These are phyloP conservation scores for Rugonectria rugulosa DNA, from an alignment of 2,329 filamentous ascomycete species.

Conservation along the genomic window DNA sequence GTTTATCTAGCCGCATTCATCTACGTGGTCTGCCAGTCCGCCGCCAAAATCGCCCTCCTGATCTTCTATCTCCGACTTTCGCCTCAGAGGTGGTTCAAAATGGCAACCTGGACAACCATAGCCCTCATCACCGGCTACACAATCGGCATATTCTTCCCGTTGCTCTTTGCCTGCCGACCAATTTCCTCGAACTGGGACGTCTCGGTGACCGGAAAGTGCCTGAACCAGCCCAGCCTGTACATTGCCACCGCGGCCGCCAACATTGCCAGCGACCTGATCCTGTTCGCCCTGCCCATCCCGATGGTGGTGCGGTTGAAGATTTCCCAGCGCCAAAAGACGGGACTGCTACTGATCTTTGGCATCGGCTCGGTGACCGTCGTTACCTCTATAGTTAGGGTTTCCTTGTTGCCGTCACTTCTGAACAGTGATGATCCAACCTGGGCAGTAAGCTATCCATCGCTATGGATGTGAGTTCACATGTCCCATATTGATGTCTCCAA, in stretches of 20 bases:
- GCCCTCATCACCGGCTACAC: constrained; percentile 43
- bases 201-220: constrained; percentile 46
- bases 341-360: constrained; percentile 51
- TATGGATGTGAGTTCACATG: constrained; percentile 39
- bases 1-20: constrained; percentile 40
- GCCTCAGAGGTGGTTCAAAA: constrained; percentile 44
- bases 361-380: constrained; percentile 48
- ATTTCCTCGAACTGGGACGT: constrained; percentile 43
- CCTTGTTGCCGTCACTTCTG: constrained; percentile 39
- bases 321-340: constrained; percentile 54
- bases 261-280: constrained; percentile 55
- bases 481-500: neutral
- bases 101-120: constrained; percentile 40
- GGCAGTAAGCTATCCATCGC: constrained; percentile 37
- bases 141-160: constrained; percentile 43
- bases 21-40: constrained; percentile 45
- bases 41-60: constrained; percentile 49
- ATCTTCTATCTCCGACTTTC: constrained; percentile 49
- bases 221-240: constrained; percentile 56
- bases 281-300: constrained; percentile 55
- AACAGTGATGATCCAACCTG: constrained; percentile 39
- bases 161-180: constrained; percentile 48
- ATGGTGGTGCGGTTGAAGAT: constrained; percentile 55
- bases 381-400: constrained; percentile 43
- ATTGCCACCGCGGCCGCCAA: constrained; percentile 57